Conservation (phyloP, 1,139 yeast species). For the Spencermartinsiella ligniputridi region DNA sequence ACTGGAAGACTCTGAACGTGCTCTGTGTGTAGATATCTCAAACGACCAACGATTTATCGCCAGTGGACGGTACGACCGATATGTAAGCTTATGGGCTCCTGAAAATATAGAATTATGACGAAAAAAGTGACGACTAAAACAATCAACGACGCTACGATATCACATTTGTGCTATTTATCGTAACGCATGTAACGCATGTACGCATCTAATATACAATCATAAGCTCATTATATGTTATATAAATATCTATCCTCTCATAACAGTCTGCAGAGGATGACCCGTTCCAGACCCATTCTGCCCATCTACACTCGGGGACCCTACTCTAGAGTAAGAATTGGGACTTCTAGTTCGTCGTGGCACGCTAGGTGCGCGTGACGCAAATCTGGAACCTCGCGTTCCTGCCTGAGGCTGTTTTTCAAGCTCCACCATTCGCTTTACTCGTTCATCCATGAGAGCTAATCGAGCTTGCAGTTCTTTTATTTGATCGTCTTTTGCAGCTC, state of each 20-base stretch:
- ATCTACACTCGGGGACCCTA: background rate
- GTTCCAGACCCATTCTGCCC: background rate
- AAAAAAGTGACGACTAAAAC: too few relatives aligned
- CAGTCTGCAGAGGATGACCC: background rate
- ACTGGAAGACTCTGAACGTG: conserved; percentile 62
- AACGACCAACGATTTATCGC: conserved; percentile 43
- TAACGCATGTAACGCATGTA: too few relatives aligned
- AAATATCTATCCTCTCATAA: conserved; percentile 1
- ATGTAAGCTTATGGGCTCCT: conserved; percentile 56
- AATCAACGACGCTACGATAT: too few relatives aligned
- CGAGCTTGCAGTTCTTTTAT: conserved; percentile 28
- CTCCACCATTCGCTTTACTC: conserved; percentile 31
- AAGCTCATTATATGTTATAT: background rate
- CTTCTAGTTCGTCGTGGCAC: conserved; percentile 28
- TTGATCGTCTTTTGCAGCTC: conserved; percentile 27
- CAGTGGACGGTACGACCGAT: conserved; percentile 82
- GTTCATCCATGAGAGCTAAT: conserved; percentile 32
- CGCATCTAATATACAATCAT: too few relatives aligned
- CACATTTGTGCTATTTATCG: too few relatives aligned
- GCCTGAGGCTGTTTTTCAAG: conserved; percentile 27
- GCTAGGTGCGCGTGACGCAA: conserved; percentile 30
- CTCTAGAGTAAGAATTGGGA: conserved; percentile 14
- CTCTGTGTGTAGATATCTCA: conserved; percentile 63
- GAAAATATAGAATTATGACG: conserved; percentile 1
- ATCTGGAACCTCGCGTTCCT: conserved; percentile 31